Conservation (phyloP, 2,329 filamentous ascomycete species). For the Thielaviopsis euricoi region DNA sequence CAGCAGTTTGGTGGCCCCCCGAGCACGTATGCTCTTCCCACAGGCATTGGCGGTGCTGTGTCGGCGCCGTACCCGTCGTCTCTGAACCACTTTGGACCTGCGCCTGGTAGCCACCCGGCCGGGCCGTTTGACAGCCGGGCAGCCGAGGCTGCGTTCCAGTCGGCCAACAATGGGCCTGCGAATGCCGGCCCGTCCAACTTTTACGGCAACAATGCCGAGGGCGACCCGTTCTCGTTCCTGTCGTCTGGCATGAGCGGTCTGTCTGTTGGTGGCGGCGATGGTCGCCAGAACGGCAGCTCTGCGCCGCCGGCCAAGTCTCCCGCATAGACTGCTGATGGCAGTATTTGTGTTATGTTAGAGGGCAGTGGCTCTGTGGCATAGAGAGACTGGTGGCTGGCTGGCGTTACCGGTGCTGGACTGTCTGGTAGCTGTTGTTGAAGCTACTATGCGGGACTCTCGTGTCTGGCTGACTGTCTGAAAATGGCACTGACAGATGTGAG, state of each 20-base stretch:
- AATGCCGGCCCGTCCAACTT: constrained; percentile 55
- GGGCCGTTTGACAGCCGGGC: constrained; percentile 85
- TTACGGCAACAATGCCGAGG: constrained; percentile 36
- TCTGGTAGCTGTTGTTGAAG: too few relatives aligned
- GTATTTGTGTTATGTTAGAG: too few relatives aligned
- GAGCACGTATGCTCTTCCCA: constrained; percentile 78
- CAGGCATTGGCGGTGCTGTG: constrained; percentile 57
- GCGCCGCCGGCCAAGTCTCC: constrained; percentile 43
- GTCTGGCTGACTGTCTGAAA: not conserved
- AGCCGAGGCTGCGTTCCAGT: constrained; percentile 86
- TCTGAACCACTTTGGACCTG: constrained; percentile 56
- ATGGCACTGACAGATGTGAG: not conserved
- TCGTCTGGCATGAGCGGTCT: constrained; percentile 56
- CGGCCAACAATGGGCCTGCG: constrained; percentile 64
- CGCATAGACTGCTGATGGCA: constrained; percentile 24
- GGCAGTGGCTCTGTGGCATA: too few relatives aligned
- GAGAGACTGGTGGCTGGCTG: too few relatives aligned
- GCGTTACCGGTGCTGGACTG: too few relatives aligned
- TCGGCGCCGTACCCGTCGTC: constrained; percentile 68
- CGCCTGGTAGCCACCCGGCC: constrained; percentile 62
- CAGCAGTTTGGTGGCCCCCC: constrained; percentile 68
- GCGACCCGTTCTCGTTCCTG: constrained; percentile 67
- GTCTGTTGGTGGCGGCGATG: constrained; percentile 47
- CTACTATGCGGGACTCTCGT: too few relatives aligned
- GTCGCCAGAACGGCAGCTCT: constrained; percentile 43